Base-by-base conservation (phyloP, 108 stramenopile species). In the Skeletonema tropicum region DNA sequence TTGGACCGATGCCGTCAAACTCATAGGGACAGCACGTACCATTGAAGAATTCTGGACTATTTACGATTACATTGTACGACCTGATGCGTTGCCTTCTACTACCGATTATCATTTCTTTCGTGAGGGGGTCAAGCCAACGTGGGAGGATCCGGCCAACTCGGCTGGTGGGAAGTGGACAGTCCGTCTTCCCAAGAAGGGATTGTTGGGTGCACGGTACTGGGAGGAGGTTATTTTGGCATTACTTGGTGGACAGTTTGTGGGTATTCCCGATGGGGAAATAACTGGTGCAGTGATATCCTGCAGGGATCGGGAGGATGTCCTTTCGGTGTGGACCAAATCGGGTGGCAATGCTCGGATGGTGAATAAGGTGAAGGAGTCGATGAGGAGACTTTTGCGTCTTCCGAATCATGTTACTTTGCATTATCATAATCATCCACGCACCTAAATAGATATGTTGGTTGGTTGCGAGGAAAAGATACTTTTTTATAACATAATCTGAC, bases 131-230 rank as follows among this genome's bases (percentile, higher is more conserved):
- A 96, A 96, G 68, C 98, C 98, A 17, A 96, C 96, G 0, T 99
- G 98, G 98, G 98, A 99, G 73, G 98, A 97, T 70, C 75, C 91
- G 23, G 68, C 72, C 61, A 98, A 99, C 63, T 75, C 84, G 60
- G 83, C 86, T 45, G 98, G 98, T 23, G 98, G 98, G 25, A 95
- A 97, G 72, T 96, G 96, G 94, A 96, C 97, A 62, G 80, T 99
- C 30, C 93, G 97, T 21, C 79, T 98, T 12, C 69, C 69, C 0
- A 88, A 89, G 35, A 92, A 93, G 70, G 93, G 93, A 2, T 64
- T 94, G 48, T 36, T 78, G 69, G 92, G 92, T 1, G 84, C 85
- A 33, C 91, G 92, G 0, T 95, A 95, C 74, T 98, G 95, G 97
- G 98, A 99, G 75, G 96, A 97, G 83, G 78, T 97, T 8, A 68